These are phyloP conservation scores for Microsporum canis DNA, from an alignment of 2,329 filamentous ascomycete genomes.

Conservation along the genomic window DNA sequence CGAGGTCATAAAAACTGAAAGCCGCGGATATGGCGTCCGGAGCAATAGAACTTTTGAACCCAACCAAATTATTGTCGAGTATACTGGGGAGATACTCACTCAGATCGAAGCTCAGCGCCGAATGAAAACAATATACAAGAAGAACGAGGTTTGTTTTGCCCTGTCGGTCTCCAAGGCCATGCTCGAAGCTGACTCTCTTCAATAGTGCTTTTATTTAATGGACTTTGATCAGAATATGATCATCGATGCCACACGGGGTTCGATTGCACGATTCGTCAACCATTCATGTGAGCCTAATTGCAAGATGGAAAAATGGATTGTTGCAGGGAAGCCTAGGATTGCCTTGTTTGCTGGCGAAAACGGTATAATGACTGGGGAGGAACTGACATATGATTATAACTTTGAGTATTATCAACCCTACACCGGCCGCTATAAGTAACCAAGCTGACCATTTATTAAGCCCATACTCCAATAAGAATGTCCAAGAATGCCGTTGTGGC, in stretches of 20 bases:
- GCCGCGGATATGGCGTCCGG: slow-evolving; percentile 83
- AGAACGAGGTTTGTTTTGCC: slow-evolving; percentile 63
- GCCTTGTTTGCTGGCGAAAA: slow-evolving; percentile 84
- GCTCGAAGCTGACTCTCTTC: neutral
- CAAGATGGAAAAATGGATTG: slow-evolving; percentile 96
- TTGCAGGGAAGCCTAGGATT: slow-evolving; percentile 87
- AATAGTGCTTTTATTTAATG: slow-evolving; percentile 94
- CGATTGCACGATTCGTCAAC: slow-evolving; percentile 94
- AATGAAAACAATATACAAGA: slow-evolving; percentile 87
- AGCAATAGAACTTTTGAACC: slow-evolving; percentile 78
- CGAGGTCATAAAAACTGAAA: slow-evolving; percentile 81
- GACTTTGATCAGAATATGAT: slow-evolving; percentile 98
- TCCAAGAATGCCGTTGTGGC: slow-evolving; percentile 54
- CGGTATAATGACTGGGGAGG: slow-evolving; percentile 87
- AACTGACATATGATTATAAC: slow-evolving; percentile 87
- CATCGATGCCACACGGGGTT: slow-evolving; percentile 90
- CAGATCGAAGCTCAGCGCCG: slow-evolving; percentile 84
- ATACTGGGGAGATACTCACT: slow-evolving; percentile 94
- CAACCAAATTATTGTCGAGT: slow-evolving; percentile 95
- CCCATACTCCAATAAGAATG: slow-evolving; percentile 50
- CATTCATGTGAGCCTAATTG: slow-evolving; percentile 96
- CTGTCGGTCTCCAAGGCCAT: neutral
- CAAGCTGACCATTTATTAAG: slow-evolving; percentile 19
- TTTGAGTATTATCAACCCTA: slow-evolving; percentile 42
- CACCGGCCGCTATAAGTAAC: neutral